phyloP scores from a whole-genome alignment of 495 filamentous ascomycete genomes.

The Cudoniella acicularis region DNA sequence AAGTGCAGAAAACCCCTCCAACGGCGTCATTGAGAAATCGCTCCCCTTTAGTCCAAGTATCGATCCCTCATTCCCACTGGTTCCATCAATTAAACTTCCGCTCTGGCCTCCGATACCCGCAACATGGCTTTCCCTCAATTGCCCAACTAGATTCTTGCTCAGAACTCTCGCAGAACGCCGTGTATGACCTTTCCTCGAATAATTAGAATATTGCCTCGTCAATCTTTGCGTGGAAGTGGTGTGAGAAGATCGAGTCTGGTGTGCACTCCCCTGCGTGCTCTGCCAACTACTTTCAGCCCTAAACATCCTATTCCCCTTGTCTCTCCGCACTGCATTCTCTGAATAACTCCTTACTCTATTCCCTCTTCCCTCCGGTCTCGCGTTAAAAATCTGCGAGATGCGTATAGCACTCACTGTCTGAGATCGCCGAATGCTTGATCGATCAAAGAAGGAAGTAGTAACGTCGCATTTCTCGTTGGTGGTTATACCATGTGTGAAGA shows the following conservation, averaged over 20 bases:
- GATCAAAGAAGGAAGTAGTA: background rate
- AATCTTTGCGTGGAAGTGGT: conserved; percentile 5
- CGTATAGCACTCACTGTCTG: conserved; percentile 4
- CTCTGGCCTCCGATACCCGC: background rate
- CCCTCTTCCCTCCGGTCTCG: background rate
- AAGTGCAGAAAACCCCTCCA: conserved; percentile 3
- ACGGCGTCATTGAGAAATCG: conserved; percentile 6
- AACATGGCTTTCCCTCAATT: background rate
- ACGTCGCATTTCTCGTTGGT: background rate
- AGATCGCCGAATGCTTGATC: conserved; percentile 1
- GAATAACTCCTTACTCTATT: conserved; percentile 9
- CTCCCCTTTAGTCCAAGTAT: background rate
- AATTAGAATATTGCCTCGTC: conserved; percentile 21
- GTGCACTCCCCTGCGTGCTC: conserved; percentile 11
- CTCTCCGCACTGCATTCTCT: conserved; percentile 7
- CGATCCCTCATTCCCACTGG: background rate
- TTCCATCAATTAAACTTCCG: background rate
- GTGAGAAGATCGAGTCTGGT: conserved; percentile 9
- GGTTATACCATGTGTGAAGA: conserved; percentile 5
- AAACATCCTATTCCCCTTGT: background rate
- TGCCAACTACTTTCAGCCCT: conserved; percentile 14
- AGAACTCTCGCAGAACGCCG: conserved; percentile 4
- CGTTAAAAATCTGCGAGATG: background rate
- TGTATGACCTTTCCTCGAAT: conserved; percentile 16
- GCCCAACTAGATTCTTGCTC: background rate